Evolutionary conservation across 805 yeast genomes (phyloP).

Genomic region (Jamesozyma piceae): DNA sequence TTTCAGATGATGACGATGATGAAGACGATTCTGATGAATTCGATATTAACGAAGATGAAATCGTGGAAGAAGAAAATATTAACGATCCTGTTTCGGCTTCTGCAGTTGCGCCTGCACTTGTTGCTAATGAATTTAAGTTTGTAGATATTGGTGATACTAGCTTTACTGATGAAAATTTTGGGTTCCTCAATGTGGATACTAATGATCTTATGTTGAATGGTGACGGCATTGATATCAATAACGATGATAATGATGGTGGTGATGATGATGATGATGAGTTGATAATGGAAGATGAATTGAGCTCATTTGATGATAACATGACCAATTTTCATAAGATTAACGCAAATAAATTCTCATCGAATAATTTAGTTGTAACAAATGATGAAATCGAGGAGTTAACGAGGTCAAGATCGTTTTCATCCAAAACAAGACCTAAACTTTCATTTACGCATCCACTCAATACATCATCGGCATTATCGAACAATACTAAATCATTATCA

Average conservation of each 20-base stretch:
- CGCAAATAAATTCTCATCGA: too few species aligned
- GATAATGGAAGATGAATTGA: constrained; percentile 18
- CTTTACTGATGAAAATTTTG: background rate
- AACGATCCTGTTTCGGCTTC: too few species aligned
- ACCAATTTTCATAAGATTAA: constrained; percentile 1
- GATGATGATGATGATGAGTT: constrained; percentile 9
- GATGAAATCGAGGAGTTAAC: constrained; percentile 5
- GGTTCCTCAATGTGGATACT: background rate
- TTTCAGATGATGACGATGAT: constrained; percentile 21
- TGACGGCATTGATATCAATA: constrained; percentile 3
- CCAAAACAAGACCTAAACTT: constrained; percentile 4
- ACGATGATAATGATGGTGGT: constrained; percentile 9
- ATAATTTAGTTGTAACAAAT: constrained; percentile 7
- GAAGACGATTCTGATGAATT: constrained; percentile 4
- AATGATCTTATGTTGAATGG: constrained; percentile 1
- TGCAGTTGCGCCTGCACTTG: background rate
- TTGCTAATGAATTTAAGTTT: background rate
- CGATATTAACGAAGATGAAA: constrained; percentile 4
- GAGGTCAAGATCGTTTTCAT: constrained; percentile 10
- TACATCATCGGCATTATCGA: too few species aligned
- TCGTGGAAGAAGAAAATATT: too few species aligned
- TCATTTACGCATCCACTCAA: too few species aligned
- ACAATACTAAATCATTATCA: background rate
- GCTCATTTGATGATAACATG: constrained; percentile 8
- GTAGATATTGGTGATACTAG: background rate